phyloP scores from a whole-genome alignment of 2,329 filamentous ascomycete species.

The Beauveria scarabaeidicola region DNA sequence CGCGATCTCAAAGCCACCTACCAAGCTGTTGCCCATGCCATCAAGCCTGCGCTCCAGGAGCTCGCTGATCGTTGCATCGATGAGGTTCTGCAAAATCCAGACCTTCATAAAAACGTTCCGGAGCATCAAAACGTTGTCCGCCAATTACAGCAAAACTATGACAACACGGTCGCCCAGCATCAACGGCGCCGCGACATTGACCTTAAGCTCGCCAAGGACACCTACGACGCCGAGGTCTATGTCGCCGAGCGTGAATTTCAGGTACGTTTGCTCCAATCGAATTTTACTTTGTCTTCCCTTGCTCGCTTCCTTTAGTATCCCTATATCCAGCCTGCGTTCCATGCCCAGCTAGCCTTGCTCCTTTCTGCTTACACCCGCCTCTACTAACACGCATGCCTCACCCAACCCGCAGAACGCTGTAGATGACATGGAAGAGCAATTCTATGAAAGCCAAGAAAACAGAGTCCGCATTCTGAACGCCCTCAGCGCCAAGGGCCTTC shows the following conservation, averaged over 20 bases:
- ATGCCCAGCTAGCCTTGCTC: not conserved
- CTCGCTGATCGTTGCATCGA: constrained; percentile 53
- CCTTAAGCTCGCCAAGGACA: constrained; percentile 30
- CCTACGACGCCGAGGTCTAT: constrained; percentile 25
- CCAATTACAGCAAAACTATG: constrained; percentile 34
- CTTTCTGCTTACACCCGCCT: constrained; percentile 14
- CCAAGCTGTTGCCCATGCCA: constrained; percentile 50
- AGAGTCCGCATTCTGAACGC: constrained; percentile 37
- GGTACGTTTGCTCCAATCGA: constrained; percentile 25
- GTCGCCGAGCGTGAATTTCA: constrained; percentile 27
- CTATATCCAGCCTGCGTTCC: constrained; percentile 1
- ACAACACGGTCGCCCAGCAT: constrained; percentile 23
- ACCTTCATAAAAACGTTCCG: constrained; percentile 42
- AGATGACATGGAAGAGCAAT: constrained; percentile 31
- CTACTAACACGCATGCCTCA: constrained; percentile 3
- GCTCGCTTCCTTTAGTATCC: not conserved
- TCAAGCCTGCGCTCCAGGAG: constrained; percentile 58
- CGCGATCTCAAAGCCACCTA: constrained; percentile 58
- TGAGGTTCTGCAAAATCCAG: constrained; percentile 45
- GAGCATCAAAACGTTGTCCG: constrained; percentile 44
- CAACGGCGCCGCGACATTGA: constrained; percentile 26
- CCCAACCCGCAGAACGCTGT: constrained; percentile 26
- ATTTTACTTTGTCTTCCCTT: not conserved
- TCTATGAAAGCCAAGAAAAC: constrained; percentile 37
- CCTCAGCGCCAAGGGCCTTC: constrained; percentile 35